These are phyloP conservation scores for Penicillium flavigenum DNA, from an alignment of 495 filamentous ascomycete species.

Conservation along the genomic window DNA sequence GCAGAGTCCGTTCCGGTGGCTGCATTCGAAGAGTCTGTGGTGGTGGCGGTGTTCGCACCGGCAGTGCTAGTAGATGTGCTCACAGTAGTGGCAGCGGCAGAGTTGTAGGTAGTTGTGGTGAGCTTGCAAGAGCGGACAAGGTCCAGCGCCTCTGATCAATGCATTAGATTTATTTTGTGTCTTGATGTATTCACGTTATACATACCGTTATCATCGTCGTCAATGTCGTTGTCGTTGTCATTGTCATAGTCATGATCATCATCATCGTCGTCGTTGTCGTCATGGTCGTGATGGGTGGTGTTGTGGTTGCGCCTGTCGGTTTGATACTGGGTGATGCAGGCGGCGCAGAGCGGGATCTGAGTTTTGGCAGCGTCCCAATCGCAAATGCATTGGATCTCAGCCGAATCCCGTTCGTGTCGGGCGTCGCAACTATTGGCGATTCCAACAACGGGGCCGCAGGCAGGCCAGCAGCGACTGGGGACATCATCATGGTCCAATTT, in stretches of 20 bases:
- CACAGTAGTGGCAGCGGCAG: conserved; percentile 23
- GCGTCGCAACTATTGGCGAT: conserved; percentile 30
- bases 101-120: conserved; percentile 33
- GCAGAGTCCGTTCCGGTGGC: conserved; percentile 11
- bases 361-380: conserved; percentile 28
- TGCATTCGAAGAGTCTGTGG: conserved; percentile 7
- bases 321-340: conserved; percentile 36
- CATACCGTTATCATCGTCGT: conserved; percentile 24
- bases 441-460: conserved; percentile 31
- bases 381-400: conserved; percentile 38
- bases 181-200: not conserved
- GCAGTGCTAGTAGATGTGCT: conserved; percentile 16
- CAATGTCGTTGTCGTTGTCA: conserved; percentile 17
- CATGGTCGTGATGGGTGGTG: conserved; percentile 16
- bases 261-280: conserved; percentile 15
- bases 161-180: conserved; percentile 3
- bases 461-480: conserved; percentile 32
- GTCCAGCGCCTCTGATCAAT: conserved; percentile 33
- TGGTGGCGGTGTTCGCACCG: conserved; percentile 5
- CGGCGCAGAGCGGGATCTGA: conserved; percentile 37
- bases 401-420: conserved; percentile 28
- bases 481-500: conserved; percentile 37
- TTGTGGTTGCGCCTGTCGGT: conserved; percentile 15
- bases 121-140: conserved; percentile 36
- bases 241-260: conserved; percentile 8